Evolutionary conservation across 176 grass and related monocot species (phyloP).

Genomic region (Triticum monococcum): DNA sequence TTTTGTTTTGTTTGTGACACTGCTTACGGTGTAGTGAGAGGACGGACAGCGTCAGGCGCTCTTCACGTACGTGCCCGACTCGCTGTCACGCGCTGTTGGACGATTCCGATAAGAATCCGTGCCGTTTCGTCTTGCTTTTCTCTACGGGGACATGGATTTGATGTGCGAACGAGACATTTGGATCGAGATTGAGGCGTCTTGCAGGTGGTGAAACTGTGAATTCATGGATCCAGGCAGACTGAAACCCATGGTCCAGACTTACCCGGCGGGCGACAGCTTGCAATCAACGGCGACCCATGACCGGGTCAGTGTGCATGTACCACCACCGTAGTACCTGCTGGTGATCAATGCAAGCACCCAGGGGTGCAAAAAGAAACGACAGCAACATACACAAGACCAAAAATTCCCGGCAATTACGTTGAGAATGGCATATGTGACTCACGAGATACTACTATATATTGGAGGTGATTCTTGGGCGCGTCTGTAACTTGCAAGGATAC

Average conservation of each 20-base stretch:
- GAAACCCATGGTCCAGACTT: neutral
- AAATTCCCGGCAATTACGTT: too few species aligned
- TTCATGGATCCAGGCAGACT: neutral
- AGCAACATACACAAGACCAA: neutral
- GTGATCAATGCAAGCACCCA: neutral
- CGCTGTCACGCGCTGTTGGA: neutral
- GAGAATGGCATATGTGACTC: neutral
- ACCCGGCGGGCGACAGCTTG: neutral
- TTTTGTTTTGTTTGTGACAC: too few species aligned
- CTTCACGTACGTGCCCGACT: neutral
- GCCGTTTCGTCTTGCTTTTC: neutral
- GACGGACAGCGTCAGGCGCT: neutral
- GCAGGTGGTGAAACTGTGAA: neutral
- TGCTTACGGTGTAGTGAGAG: neutral
- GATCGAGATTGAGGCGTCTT: neutral
- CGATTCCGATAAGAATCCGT: conserved; percentile 10
- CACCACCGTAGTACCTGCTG: neutral
- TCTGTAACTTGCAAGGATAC: neutral
- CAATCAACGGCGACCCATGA: neutral
- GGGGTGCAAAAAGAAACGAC: neutral
- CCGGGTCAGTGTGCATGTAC: neutral
- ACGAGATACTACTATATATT: neutral
- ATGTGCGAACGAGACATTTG: neutral
- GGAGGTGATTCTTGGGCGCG: neutral
- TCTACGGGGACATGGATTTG: neutral